Evolutionary conservation across 352 stramenopile species (phyloP).

Genomic region (Hyaloperonospora arabidopsidis): DNA sequence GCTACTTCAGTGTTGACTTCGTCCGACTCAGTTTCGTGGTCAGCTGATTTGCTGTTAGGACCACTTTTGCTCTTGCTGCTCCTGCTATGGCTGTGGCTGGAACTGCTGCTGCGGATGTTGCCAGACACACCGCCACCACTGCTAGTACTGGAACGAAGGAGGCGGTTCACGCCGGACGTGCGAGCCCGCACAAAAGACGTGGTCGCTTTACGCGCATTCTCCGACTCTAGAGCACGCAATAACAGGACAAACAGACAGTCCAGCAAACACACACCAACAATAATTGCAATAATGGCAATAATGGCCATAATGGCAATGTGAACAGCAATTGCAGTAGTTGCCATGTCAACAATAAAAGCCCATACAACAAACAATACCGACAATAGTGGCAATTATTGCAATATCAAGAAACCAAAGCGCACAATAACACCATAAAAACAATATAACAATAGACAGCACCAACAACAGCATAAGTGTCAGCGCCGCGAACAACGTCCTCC

Average conservation of each 20-base stretch:
- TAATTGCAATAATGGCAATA: too few relatives aligned
- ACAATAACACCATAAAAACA: too few relatives aligned
- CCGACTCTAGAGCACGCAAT: slow-evolving; percentile 25
- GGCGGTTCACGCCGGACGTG: slow-evolving; percentile 54
- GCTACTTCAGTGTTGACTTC: slow-evolving; percentile 4
- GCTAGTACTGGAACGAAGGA: slow-evolving; percentile 42
- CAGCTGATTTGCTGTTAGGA: slow-evolving; percentile 12
- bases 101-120: slow-evolving; percentile 8
- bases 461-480: too few relatives aligned
- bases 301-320: too few relatives aligned
- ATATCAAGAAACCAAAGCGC: not conserved
- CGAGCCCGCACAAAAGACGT: slow-evolving; percentile 47
- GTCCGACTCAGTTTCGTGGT: slow-evolving; percentile 1
- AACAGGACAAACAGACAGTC: not conserved
- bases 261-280: not conserved
- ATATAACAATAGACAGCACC: too few relatives aligned
- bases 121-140: slow-evolving; percentile 18
- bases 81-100: slow-evolving; percentile 1
- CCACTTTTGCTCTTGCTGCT: slow-evolving; percentile 25
- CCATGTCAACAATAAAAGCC: too few relatives aligned
- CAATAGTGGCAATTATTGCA: not conserved
- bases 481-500: too few relatives aligned
- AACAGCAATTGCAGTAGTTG: too few relatives aligned
- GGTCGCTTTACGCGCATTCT: slow-evolving; percentile 33
- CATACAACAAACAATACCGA: not conserved